phyloP scores from a whole-genome alignment of 23 red algal genomes.

The Gracilaria gracilis region DNA sequence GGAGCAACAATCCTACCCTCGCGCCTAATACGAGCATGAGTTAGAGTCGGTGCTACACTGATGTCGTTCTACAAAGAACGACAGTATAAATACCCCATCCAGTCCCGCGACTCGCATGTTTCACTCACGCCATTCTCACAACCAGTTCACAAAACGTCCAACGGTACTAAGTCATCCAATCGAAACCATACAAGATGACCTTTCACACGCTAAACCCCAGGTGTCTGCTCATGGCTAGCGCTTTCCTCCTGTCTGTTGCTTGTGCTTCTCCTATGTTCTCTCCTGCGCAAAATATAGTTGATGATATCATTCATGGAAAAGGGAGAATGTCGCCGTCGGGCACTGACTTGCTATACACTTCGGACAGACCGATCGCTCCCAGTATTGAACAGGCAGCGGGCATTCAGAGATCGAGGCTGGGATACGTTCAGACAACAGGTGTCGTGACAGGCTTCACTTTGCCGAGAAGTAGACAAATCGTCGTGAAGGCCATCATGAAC shows the following conservation, averaged over 20 bases:
- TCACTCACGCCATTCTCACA: too few species aligned
- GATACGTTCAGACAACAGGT: constrained; percentile 35
- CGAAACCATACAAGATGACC: neutral
- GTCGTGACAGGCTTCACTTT: neutral
- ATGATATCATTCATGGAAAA: neutral
- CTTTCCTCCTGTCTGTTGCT: neutral
- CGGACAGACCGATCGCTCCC: neutral
- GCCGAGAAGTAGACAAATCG: neutral
- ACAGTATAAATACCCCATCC: too few species aligned
- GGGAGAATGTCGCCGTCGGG: neutral
- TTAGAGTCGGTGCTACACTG: too few species aligned
- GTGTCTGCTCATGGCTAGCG: neutral
- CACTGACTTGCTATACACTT: neutral
- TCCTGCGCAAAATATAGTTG: neutral
- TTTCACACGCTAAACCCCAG: neutral
- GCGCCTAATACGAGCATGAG: too few species aligned
- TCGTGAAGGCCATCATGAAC: neutral
- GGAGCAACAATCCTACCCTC: too few species aligned
- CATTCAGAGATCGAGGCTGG: constrained; percentile 16
- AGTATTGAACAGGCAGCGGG: neutral
- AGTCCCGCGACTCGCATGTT: too few species aligned
- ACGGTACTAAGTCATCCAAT: too few species aligned
- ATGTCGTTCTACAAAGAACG: too few species aligned
- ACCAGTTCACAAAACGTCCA: too few species aligned
- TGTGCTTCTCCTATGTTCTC: neutral